These are phyloP conservation scores for Azolla pinnata DNA, from an alignment of 75 land plant species.

Conservation along the genomic window DNA sequence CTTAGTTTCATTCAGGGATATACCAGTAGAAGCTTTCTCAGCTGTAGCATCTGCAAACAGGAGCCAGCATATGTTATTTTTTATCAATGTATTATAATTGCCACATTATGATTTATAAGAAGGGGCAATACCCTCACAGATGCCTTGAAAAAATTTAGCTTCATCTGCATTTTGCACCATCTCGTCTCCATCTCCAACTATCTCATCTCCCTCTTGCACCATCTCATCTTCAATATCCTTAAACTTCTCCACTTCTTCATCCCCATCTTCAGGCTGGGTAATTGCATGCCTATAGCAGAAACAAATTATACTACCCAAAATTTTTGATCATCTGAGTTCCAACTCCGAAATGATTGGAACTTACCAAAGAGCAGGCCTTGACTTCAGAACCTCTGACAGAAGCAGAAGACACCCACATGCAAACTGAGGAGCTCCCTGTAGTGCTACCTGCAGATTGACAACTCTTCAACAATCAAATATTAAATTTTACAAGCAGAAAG, in stretches of 20 bases:
- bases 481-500: neutral
- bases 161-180: too few relatives aligned
- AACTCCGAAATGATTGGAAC: too few relatives aligned
- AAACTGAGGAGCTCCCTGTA: slow-evolving; percentile 88
- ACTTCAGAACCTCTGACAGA: slow-evolving; percentile 84
- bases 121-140: too few relatives aligned
- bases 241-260: slow-evolving; percentile 86
- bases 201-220: slow-evolving; percentile 9
- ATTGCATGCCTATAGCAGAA: slow-evolving; percentile 53
- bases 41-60: too few relatives aligned
- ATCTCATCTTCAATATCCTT: slow-evolving; percentile 52
- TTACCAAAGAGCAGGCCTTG: slow-evolving; percentile 84
- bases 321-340: neutral
- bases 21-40: too few relatives aligned
- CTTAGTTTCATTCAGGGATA: too few relatives aligned
- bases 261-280: slow-evolving; percentile 65
- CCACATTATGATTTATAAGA: too few relatives aligned
- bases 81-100: too few relatives aligned
- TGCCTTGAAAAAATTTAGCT: too few relatives aligned
- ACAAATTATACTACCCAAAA: neutral
- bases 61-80: too few relatives aligned
- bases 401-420: slow-evolving; percentile 90
- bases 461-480: too few relatives aligned
- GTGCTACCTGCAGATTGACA: slow-evolving; percentile 78
- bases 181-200: too few relatives aligned